Evolutionary conservation across 192 early-diverging fungal species (phyloP), one percentile per base, ranked within the genome.

Genomic region (Powellomyces hirtus): DNA sequence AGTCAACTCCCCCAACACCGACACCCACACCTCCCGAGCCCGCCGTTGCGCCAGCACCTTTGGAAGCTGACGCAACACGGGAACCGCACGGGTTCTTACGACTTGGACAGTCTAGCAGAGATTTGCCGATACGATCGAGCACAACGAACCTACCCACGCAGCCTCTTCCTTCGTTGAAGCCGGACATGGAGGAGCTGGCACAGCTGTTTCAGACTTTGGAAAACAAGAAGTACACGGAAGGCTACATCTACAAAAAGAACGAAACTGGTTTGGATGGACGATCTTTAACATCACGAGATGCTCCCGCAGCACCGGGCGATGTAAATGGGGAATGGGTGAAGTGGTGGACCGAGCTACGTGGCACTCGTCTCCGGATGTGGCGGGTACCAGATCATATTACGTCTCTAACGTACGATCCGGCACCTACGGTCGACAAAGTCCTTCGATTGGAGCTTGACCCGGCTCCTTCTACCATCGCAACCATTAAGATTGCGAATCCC

Each of bases 181-280:
- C 24, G 18, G 53, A 56, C 53, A 16, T 56, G 29, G 29, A 16
- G 29, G 3, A 5, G 4, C 29, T 56, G 29, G 20, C 29, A 14
- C 4, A 27, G 6, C 53, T 56, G 2, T 56, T 56, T 30, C 27
- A 56, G 33, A 56, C 24, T 5, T 31, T 56, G 4, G 33, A 29
- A 22, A 55, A 63, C 8, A 81, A 81, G 51, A 69, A 72, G 31
- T 81, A 79, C 49, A 58, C 65, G 13, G 62, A 57, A 13, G 79
- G 77, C 46, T 79, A 81, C 56, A 36, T 81, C 7, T 81, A 81
- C 70, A 78, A 78, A 55, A 71, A 60, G 66, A 80, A 80, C 62
- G 56, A 61, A 36, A 31, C 75, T 18, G 45, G 56, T 26, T 30
- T 56, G 3, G 55, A 57, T 46, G 79, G 79, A 4, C 62, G 55